Base-by-base conservation (phyloP, 2,329 filamentous ascomycete genomes). In the Fusarium subglutinans region DNA sequence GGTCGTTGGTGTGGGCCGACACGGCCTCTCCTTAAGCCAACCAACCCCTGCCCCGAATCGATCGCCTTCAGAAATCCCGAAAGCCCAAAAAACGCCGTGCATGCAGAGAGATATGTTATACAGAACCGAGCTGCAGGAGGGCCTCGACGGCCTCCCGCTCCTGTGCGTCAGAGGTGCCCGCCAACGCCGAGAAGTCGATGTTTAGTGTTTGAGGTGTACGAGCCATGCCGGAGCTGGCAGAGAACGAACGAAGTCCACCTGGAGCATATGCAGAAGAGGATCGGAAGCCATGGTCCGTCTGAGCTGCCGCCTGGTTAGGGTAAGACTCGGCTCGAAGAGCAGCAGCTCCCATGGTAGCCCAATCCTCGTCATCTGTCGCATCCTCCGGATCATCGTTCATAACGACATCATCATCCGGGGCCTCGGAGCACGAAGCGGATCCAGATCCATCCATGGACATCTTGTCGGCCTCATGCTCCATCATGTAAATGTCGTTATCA, bases 281-380 rank as follows among this genome's bases (percentile, higher is more conserved):
- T 13, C 73, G 68, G 53, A 75, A 56, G 81, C 86, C 81, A 76
- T 82, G 79, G 84, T 85, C 79, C 82, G 90, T 84, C 84, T 89
- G 82, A 87, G 91, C 84, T 63, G 87, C 84, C 13, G 82, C 85
- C 76, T 86, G 88, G 77, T 83, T 88, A 62, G 88, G 87, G 78
- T 91, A 91, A 12, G 90, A 92, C 55, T 88, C 87, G 67, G 90
- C 89, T 74, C 95, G 91, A 76, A 98, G 88, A 74, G 94, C 94
- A 62, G 93, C 94, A 37, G 95, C 94, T 62, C 95, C 96, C 71
- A 98, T 93, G 59, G 93, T 91, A 53, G 93, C 94, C 95, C 96
- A 98, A 83, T 98, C 95, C 83, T 98, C 96, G 80, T 98, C 94
- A 80, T 98, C 96, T 30, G 96, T 98, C 68, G 94, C 89, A 80